These are phyloP conservation scores for Penicillium arizonense DNA, from an alignment of 495 filamentous ascomycete species.

Conservation along the genomic window DNA sequence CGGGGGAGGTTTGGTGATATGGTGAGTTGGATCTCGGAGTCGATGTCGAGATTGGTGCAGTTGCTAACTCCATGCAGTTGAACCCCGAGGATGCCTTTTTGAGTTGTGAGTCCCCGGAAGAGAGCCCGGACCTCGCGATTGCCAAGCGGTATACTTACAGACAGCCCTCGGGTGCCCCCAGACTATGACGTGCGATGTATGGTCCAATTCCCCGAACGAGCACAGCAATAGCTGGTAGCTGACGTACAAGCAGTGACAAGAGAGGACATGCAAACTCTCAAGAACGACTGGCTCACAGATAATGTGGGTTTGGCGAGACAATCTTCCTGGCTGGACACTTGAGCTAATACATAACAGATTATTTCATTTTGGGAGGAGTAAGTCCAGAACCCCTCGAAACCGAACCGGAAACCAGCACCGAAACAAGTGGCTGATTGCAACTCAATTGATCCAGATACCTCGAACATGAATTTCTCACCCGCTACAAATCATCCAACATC, in stretches of 20 bases:
- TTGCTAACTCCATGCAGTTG: conserved; percentile 42
- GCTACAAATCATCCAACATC: conserved; percentile 78
- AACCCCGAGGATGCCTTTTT: conserved; percentile 70
- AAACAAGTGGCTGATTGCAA: conserved; percentile 9
- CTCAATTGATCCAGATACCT: conserved; percentile 60
- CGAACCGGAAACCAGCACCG: background rate
- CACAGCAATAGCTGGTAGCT: conserved; percentile 2
- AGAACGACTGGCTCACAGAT: conserved; percentile 96
- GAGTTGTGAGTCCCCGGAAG: conserved; percentile 55
- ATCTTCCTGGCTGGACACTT: conserved; percentile 6
- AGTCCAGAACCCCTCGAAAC: conserved; percentile 23
- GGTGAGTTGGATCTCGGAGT: conserved; percentile 21
- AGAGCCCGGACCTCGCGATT: background rate
- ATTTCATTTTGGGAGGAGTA: conserved; percentile 99
- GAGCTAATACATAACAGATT: conserved; percentile 31
- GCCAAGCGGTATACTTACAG: conserved; percentile 10
- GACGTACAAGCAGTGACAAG: conserved; percentile 57
- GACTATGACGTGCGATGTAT: conserved; percentile 70
- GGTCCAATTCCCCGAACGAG: conserved; percentile 14
- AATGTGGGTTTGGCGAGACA: conserved; percentile 60
- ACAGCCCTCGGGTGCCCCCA: conserved; percentile 23
- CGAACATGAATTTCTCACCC: conserved; percentile 78
- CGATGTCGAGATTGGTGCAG: background rate
- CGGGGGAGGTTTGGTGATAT: conserved; percentile 42
- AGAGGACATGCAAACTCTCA: conserved; percentile 84